These are phyloP conservation scores for Penicillium lividum DNA, from an alignment of 495 filamentous ascomycete genomes.

Conservation along the genomic window DNA sequence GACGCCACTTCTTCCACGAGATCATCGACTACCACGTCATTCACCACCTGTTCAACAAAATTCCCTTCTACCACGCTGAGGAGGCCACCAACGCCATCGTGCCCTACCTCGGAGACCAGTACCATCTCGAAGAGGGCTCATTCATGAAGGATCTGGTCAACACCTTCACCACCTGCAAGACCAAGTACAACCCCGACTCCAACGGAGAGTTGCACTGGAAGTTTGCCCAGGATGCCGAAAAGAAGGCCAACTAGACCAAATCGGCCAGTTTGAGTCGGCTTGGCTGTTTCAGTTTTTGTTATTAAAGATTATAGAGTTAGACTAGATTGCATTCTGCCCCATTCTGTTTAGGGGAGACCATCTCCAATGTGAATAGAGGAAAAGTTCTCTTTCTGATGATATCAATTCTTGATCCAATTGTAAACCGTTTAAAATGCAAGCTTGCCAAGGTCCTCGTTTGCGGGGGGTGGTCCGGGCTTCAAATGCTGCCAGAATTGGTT, in stretches of 20 bases:
- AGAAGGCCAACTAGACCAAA: conserved; percentile 23
- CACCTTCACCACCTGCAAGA: conserved; percentile 25
- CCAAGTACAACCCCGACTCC: conserved; percentile 18
- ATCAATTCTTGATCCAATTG: background rate
- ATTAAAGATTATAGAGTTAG: background rate
- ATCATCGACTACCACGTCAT: conserved; percentile 92
- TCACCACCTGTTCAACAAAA: conserved; percentile 82
- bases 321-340: background rate
- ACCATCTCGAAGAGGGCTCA: conserved; percentile 45
- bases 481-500: background rate
- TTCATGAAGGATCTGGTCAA: conserved; percentile 22
- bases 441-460: background rate
- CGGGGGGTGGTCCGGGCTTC: background rate
- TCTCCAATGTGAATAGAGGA: background rate
- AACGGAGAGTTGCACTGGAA: conserved; percentile 25
- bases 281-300: background rate
- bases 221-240: conserved; percentile 5
- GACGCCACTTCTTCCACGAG: conserved; percentile 81
- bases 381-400: background rate
- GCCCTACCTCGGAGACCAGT: conserved; percentile 78
- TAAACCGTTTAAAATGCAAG: background rate
- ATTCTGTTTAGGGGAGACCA: background rate
- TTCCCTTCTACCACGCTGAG: conserved; percentile 90
- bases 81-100: conserved; percentile 84
- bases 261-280: background rate